Evolutionary conservation across 1,284 basidiomycete genomes (phyloP), one percentile per base, ranked within the genome.

Genomic region (Dichomitus squalens): DNA sequence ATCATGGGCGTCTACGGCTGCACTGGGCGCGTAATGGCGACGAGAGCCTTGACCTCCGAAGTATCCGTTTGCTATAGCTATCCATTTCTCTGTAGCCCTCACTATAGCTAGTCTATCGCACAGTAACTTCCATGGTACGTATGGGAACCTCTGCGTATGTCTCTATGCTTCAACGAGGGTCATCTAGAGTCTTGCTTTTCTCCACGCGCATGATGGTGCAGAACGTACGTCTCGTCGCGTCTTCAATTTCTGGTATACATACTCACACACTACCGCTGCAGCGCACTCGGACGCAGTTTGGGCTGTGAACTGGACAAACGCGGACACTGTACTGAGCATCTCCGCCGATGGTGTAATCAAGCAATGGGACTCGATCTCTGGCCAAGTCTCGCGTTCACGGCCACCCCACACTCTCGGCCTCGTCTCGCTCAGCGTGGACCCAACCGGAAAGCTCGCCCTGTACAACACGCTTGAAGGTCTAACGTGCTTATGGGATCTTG

Each of bases 221-320:
- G 88, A 90, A 84, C 83, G 88, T 90, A 83, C 69, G 80, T 69
- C 60, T 57, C 46, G 46, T 64, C 55, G 46, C 55, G 52, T 59
- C 49, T 49, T 58, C 14, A 25, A 53, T 41, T 43, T 18, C 35
- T 25, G 29, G 48, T 36, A n/a, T n/a, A 38, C 40, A 34, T 11
- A 46, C 49, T 58, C 52, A 57, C 49, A 27, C 14, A 53, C 43
- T 47, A 59, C 27, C 39, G 48, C 64, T 64, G 40, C 75, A 92
- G 91, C 87, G n/a, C 92, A 94, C 72, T 75, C 78, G 51, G 93
- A 94, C 72, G 86, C 92, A 44, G 79, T 95, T 50, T 95, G 93
- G 85, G 91, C 86, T 58, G 75, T 90, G 12, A 75, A 81, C 27
- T 96, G 92, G 91, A 89, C 90, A 0, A 68, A 79, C 11, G 61